These are phyloP conservation scores for Brassica rapa DNA, from an alignment of 345 rosid genomes.

Conservation along the genomic window DNA sequence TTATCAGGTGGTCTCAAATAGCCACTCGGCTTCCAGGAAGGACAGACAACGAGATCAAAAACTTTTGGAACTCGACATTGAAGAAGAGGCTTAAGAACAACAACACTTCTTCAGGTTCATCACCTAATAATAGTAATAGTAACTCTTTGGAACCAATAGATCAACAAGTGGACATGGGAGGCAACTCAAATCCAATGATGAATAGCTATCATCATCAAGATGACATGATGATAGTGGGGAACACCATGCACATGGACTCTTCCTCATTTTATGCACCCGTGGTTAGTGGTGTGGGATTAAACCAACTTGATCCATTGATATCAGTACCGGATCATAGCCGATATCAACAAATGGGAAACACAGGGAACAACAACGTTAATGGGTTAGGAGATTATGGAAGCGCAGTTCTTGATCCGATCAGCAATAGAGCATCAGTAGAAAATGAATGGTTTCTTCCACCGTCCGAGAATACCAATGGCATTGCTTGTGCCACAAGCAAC, in stretches of 20 bases:
- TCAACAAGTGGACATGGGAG: slow-evolving; percentile 31
- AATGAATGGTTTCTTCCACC: slow-evolving; percentile 60
- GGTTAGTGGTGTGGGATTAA: slow-evolving; percentile 27
- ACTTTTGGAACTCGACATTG: not conserved
- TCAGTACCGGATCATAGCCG: slow-evolving; percentile 37
- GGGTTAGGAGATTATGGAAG: slow-evolving; percentile 41
- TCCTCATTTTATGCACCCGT: slow-evolving; percentile 45
- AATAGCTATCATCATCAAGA: slow-evolving; percentile 45
- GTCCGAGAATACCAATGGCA: slow-evolving; percentile 41
- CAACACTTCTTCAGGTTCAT: slow-evolving; percentile 34
- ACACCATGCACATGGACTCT: slow-evolving; percentile 49
- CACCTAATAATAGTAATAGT: slow-evolving; percentile 57
- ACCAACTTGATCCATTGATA: slow-evolving; percentile 50
- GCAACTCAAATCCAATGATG: slow-evolving; percentile 47
- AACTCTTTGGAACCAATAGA: slow-evolving; percentile 59
- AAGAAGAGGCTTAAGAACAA: not conserved
- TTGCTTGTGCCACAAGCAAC: slow-evolving; percentile 49
- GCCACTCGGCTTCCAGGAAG: slow-evolving; percentile 1
- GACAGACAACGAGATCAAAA: not conserved
- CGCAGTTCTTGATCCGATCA: slow-evolving; percentile 42
- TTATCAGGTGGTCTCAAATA: slow-evolving; percentile 58
- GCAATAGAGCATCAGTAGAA: slow-evolving; percentile 43
- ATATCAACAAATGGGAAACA: slow-evolving; percentile 47
- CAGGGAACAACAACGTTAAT: slow-evolving; percentile 31
- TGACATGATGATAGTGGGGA: slow-evolving; percentile 44